Evolutionary conservation across 2,329 filamentous ascomycete genomes (phyloP), one percentile per base, ranked within the genome.

Genomic region (Neophaeococcomyces aloes): DNA sequence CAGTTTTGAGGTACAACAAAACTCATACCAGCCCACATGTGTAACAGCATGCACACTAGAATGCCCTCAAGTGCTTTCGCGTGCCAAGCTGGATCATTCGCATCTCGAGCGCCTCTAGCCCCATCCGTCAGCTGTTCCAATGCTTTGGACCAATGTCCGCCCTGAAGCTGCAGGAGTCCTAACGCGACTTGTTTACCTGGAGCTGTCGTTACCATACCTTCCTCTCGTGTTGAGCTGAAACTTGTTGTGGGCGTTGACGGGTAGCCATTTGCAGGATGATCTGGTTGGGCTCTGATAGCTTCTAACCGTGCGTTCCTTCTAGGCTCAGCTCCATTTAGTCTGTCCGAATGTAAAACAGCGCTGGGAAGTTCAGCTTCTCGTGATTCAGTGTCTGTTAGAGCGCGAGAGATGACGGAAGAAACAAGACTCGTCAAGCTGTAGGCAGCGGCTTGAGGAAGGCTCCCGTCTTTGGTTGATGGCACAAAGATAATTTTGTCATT

Each of bases 11-110:
- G 51, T 13, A 53, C 31, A 15, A 42, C 43, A 31, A 96, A 96
- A 57, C 91, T 83, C 56, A 89, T 71, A 3, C 81, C 83, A 29
- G 81, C 76, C 84, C 87, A 94, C 23, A 80, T 83, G 49, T 94
- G 78, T 55, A 96, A 75, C 31, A 96, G 59, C 53, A 96, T 72
- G 57, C 83, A 86, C 19, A 94, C 72, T 36, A 91, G 68, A 48
- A 94, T 85, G 21, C 88, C 79, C 59, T 98, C 93, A 15, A 98
- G 70, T 1, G 86, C 88, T 64, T 96, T 96, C 14, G 85, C 91
- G 65, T 95, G 86, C 89, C 91, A 98, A n/a, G 96, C 62, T 62
- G 94, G 86, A 63, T 98, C 91, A 55, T 86, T 88, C 46, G 84
- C 75, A 29, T 78, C 79, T 55, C 86, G 82, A 13, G 86, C 82